Evolutionary conservation across 169 alveolate genomes (phyloP), one percentile per base, ranked within the genome.

Genomic region (Cystoisospora suis): DNA sequence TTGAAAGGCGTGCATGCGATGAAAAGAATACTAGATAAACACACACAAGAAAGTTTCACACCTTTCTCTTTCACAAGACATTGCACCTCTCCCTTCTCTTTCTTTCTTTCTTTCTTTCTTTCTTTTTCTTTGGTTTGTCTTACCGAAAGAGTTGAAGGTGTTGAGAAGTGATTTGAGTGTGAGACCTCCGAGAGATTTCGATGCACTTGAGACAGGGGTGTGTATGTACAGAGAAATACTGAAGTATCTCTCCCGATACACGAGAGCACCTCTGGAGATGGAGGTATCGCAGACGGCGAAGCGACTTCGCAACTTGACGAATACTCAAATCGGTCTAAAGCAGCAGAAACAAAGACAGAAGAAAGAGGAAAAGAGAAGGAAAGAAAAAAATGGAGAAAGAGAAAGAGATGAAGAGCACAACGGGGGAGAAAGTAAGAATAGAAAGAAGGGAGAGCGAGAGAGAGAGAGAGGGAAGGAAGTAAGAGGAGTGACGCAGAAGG

Each of bases 201-300:
- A 72, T 72, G 56, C 83, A 72, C 32, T 72, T 72, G 49, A 72
- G 83, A 36, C 83, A 72, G 29, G 83, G 83, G 42, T 72, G 83
- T 17, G 83, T 38, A 17, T 34, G 58, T 0, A 56, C 56, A n/a
- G 83, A 72, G 53, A 72, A 72, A 17, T 3, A 72, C 23, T 12
- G 32, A 29, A 72, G 56, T 17, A n/a, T 40, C 29, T 72, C 83
- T 4, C 83, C 83, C 23, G 83, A 15, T 17, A 72, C 83, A 2
- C 12, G 53, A 29, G 56, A 32, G 32, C 83, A 72, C 40, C 83
- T 46, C 56, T 72, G 83, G 34, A 72, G 83, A 40, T 72, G 83
- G 27, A 72, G 45, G 32, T 72, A 72, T 29, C 83, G 83, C 47
- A 72, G 53, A 32, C 83, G 83, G 34, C 27, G 83, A 12, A 40